Evolutionary conservation across 2,329 filamentous ascomycete species (phyloP), one percentile per base, ranked within the genome.

Genomic region (Ophiocordyceps camponoti-saundersi): DNA sequence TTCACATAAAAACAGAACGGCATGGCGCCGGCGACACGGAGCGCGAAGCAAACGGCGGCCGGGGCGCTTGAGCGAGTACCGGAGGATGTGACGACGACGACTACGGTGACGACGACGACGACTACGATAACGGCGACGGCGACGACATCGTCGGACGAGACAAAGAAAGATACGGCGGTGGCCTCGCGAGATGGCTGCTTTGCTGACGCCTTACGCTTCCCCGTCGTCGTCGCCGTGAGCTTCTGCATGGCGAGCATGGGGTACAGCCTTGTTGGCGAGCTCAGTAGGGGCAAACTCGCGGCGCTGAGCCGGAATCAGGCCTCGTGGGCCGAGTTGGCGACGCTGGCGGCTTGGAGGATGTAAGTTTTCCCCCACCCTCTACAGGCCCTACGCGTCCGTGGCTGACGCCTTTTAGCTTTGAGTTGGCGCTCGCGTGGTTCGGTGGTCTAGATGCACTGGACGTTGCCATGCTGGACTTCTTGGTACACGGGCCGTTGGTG

Each of bases 401-500:
- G 32, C 32, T 34, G 32, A 34, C 32, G 32, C 12, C 11, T 34
- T 13, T 13, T 34, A 85, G 75, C 60, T 61, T 79, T 44, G 80
- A 88, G 60, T 69, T 94, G 46, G 77, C 70, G 22, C 58, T 89
- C 44, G 81, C 77, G 44, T 95, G 87, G 86, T 75, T 75, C 55
- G 69, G 79, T 42, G 72, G 79, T 51, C 85, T 83, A 59, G 86
- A 93, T 61, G 79, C 82, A 64, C 72, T 78, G 59, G 82, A 86
- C 60, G 68, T 83, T 45, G 75, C 74, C 12, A 72, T 77, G 44
- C 66, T 86, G 57, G 75, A 76, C 49, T 61, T 86, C 50, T 68
- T 95, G 41, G 80, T 82, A 47, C 80, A 87, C 63, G 75, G 82
- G 20, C 90, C 89, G 42, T 76, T 78, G 55, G 76, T 80, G 51